Evolutionary conservation across 2,329 filamentous ascomycete genomes (phyloP).

Genomic region (Magnaporthiopsis incrustans): DNA sequence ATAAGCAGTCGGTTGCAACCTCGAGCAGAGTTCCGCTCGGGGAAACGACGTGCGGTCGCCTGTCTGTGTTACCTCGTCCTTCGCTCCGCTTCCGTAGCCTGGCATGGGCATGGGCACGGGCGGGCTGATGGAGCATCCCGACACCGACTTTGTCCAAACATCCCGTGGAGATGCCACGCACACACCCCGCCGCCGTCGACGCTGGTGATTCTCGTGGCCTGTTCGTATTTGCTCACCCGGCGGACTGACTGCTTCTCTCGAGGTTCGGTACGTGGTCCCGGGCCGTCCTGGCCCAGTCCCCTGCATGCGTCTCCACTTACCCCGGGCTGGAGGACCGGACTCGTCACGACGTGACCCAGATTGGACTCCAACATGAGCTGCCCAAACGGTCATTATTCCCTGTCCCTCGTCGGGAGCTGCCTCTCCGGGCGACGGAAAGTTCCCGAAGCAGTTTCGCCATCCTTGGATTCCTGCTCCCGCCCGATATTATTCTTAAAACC

Average conservation of each 20-base stretch:
- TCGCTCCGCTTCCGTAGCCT: neutral
- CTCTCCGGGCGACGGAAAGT: neutral
- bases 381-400: neutral
- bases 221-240: neutral
- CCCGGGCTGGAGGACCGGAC: neutral
- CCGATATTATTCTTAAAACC: neutral
- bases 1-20: neutral
- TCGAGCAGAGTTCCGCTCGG: neutral
- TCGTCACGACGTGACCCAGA: neutral
- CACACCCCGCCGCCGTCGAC: neutral
- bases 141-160: too few relatives aligned
- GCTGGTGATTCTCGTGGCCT: neutral
- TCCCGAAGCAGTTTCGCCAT: neutral
- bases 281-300: neutral
- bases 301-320: neutral
- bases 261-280: neutral
- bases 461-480: neutral
- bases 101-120: too few relatives aligned
- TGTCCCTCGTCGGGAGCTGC: neutral
- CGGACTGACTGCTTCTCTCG: too few relatives aligned
- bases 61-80: too few relatives aligned
- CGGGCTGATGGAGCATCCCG: too few relatives aligned
- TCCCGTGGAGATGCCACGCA: neutral
- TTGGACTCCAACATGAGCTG: neutral
- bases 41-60: neutral